Conservation (phyloP, 352 stramenopile species). For the Pythium dissotocum region DNA sequence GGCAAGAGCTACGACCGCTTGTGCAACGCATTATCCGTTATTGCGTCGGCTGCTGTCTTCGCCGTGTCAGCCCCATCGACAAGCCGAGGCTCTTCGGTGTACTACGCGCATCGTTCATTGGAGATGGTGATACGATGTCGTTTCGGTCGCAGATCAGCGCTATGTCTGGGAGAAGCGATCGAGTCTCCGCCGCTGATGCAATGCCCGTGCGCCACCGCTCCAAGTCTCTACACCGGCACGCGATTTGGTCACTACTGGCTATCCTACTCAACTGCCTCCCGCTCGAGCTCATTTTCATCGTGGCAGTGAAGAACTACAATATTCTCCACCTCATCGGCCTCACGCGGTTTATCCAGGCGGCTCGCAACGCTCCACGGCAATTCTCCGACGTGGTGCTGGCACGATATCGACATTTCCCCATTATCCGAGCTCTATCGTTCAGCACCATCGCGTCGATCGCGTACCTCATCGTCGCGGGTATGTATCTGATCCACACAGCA, state of each 20-base stretch:
- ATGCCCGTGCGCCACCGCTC: constrained; percentile 11
- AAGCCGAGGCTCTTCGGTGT: constrained; percentile 16
- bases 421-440: constrained; percentile 44
- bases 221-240: constrained; percentile 4
- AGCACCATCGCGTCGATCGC: constrained; percentile 44
- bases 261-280: constrained; percentile 37
- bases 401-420: constrained; percentile 19
- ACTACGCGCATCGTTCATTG: constrained; percentile 17
- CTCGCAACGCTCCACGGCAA: constrained; percentile 14
- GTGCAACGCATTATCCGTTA: constrained; percentile 6
- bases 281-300: constrained; percentile 36
- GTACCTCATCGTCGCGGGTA: constrained; percentile 44
- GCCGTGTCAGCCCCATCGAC: constrained; percentile 18
- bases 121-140: constrained; percentile 12
- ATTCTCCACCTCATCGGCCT: constrained; percentile 47
- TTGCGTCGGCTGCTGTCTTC: constrained; percentile 6
- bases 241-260: neutral
- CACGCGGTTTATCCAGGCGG: constrained; percentile 29
- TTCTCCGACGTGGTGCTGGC: constrained; percentile 32
- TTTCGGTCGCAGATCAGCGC: constrained; percentile 15
- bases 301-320: constrained; percentile 37
- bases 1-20: constrained; percentile 7
- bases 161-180: constrained; percentile 11
- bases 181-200: constrained; percentile 18
- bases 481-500: constrained; percentile 61